Conservation (phyloP, 768 basidiomycete species). For the Hygrocybe coccinea region DNA sequence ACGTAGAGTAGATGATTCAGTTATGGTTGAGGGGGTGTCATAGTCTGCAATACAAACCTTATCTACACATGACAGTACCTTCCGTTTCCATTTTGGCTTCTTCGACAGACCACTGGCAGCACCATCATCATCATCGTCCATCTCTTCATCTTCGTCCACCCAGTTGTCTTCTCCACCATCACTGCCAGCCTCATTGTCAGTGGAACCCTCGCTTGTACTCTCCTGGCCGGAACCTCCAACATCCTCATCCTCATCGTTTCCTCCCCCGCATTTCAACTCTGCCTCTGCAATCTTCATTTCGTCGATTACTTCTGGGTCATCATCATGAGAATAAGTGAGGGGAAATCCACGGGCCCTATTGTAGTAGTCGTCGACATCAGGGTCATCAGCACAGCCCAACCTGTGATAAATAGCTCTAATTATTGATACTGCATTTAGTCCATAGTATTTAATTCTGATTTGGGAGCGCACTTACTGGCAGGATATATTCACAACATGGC, state of each 20-base stretch:
- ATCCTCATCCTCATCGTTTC: not conserved
- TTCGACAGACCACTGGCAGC: not conserved
- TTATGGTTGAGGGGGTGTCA: not conserved
- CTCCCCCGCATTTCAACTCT: not conserved
- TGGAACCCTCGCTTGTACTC: not conserved
- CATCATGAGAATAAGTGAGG: not conserved
- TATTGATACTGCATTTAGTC: not conserved
- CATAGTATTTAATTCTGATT: not conserved
- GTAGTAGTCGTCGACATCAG: not conserved
- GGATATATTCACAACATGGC: not conserved
- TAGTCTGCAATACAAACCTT: not conserved
- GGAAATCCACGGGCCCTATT: not conserved
- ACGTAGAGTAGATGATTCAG: not conserved
- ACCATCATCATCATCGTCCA: no score
- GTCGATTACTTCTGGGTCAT: no score
- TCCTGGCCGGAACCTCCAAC: not conserved
- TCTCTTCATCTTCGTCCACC: not conserved
- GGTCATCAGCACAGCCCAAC: slow-evolving; percentile 1
- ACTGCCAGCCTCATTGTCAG: not conserved
- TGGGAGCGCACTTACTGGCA: not conserved
- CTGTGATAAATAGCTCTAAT: not conserved
- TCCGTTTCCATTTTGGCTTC: not conserved
- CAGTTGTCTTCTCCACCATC: not conserved
- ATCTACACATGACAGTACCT: not conserved
- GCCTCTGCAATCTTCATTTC: not conserved